phyloP scores from a whole-genome alignment of 116 monocot genomes.

The Posidonia oceanica region DNA sequence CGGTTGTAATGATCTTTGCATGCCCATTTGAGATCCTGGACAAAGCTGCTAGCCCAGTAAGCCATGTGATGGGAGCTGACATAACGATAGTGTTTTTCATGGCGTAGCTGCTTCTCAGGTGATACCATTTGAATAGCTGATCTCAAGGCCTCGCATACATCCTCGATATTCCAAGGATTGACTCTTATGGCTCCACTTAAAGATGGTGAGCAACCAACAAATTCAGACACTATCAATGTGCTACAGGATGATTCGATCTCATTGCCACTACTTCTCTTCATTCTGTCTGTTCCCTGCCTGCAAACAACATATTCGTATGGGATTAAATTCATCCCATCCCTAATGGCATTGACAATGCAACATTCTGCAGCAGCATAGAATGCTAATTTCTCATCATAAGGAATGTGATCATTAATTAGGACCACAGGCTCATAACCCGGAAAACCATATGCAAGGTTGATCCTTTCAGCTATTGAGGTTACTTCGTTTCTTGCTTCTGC shows the following conservation, averaged over 20 bases:
- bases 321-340: slow-evolving; percentile 78
- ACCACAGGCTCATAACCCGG: slow-evolving; percentile 41
- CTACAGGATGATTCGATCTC: slow-evolving; percentile 21
- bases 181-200: slow-evolving; percentile 66
- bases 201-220: slow-evolving; percentile 67
- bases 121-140: slow-evolving; percentile 22
- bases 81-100: slow-evolving; percentile 61
- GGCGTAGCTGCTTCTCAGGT: slow-evolving; percentile 45
- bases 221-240: slow-evolving; percentile 61
- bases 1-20: slow-evolving; percentile 42
- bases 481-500: slow-evolving; percentile 30
- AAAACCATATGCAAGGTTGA: slow-evolving; percentile 36
- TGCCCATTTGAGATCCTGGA: slow-evolving; percentile 40
- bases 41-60: slow-evolving; percentile 54
- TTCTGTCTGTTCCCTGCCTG: slow-evolving; percentile 29
- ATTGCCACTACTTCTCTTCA: slow-evolving; percentile 8
- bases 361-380: slow-evolving; percentile 52
- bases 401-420: slow-evolving; percentile 35
- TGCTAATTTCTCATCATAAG: slow-evolving; percentile 51
- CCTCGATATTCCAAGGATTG: slow-evolving; percentile 71
- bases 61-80: slow-evolving; percentile 59
- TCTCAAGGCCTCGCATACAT: slow-evolving; percentile 35
- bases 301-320: slow-evolving; percentile 68
- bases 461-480: slow-evolving; percentile 15
- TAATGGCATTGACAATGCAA: slow-evolving; percentile 60